Evolutionary conservation across 2,329 filamentous ascomycete genomes (phyloP).

Genomic region (Sporothrix phasma): DNA sequence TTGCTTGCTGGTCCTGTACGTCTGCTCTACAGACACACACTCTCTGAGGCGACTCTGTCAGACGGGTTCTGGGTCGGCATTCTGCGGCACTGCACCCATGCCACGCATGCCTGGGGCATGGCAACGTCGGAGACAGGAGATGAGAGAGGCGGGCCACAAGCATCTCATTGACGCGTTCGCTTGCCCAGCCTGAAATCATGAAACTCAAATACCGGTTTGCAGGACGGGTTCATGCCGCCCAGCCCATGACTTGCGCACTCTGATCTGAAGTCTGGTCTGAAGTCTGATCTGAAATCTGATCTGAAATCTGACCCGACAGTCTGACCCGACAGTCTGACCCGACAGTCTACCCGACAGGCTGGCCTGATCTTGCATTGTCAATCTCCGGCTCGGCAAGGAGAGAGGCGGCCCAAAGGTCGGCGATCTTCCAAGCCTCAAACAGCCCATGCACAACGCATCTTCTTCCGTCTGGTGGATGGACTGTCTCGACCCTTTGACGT

Average conservation of each 20-base stretch:
- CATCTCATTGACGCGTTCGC: not conserved
- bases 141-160: not conserved
- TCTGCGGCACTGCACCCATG: no score
- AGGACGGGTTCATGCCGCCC: no score
- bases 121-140: not conserved
- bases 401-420: no score
- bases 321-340: conserved; percentile 4
- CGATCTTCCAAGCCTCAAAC: conserved; percentile 4
- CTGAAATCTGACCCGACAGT: conserved; percentile 6
- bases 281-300: not conserved
- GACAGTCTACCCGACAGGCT: not conserved
- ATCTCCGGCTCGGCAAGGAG: not conserved
- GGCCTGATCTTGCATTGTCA: not conserved
- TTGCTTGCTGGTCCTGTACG: no score
- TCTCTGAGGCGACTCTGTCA: not conserved
- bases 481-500: not conserved
- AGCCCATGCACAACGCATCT: not conserved
- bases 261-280: no score
- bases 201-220: not conserved
- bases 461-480: not conserved
- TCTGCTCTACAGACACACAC: no score
- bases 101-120: not conserved
- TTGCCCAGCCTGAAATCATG: conserved; percentile 1
- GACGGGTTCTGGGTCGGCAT: not conserved
- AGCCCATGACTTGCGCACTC: no score